Base-by-base conservation (phyloP, 2,329 filamentous ascomycete genomes). In the Kalaharituber pfeilii region DNA sequence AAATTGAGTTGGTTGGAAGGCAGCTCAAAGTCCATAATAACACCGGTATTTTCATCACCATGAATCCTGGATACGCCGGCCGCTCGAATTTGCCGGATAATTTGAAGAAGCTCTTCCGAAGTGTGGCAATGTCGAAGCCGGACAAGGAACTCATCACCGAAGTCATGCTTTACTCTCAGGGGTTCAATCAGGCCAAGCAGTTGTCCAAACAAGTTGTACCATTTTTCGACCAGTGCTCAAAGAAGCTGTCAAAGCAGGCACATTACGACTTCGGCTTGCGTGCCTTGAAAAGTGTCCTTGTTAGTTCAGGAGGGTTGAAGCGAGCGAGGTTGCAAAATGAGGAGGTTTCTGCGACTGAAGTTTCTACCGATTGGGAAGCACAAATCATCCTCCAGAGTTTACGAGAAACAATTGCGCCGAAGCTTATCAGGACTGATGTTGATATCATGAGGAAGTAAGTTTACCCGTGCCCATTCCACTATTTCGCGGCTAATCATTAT, bases 101-200 rank as follows among this genome's bases (percentile, higher is more conserved):
- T 68, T 70, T 99, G 72, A 99, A 99, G 79, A 99, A 98, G 71
- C 75, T 99, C 39, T 99, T 99, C 79, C 82, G 93, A 67, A 98
- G 91, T 65, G 88, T 99, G 51, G 91, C 91, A 59, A 99, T 99
- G 91, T 98, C 91, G 9, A 98, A 96, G 70, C 91, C 91, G 0
- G 93, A 98, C 73, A 98, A 98, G 70, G 93, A 98, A 69, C 82
- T 98, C 55, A 99, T 99, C 70, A 87, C 91, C 30, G 91, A 99
- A 72, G 91, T 99, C 65, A 99, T 98, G 93, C 79, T 99, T 30
- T 99, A 95, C 75, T 98, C 93, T 1, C 91, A 99, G 69, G 91
- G 91, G 66, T 99, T 99, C 75, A 93, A 86, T 64, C 86, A 94
- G 68, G 91, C 91, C 30, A 98, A 96, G 71, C 74, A 82, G 56